A percentile compares a stretch with the other conserved stretches of the same genome.
These are phyloP conservation scores for Pythium chondricola DNA, from an alignment of 352 stramenopile species.

Conservation along the genomic window DNA sequence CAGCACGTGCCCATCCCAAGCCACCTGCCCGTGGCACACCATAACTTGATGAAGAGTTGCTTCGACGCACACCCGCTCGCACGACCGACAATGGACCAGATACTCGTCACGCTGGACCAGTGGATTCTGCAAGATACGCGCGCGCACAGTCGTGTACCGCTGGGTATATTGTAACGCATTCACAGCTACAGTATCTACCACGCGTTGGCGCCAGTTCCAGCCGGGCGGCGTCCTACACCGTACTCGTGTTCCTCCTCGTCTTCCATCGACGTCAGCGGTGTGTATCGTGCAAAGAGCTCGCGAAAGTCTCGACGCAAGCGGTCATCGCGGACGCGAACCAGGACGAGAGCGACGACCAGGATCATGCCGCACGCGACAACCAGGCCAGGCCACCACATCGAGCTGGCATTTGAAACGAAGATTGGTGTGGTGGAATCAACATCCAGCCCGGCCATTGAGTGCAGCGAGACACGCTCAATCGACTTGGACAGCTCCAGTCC, in stretches of 20 bases:
- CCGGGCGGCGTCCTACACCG: background rate
- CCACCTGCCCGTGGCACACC: conserved; percentile 31
- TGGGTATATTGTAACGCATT: conserved; percentile 14
- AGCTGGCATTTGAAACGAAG: too few species aligned
- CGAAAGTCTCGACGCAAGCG: conserved; percentile 26
- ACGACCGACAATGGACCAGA: conserved; percentile 58
- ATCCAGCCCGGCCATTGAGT: conserved; percentile 1
- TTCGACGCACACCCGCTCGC: conserved; percentile 51
- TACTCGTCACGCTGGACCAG: conserved; percentile 51
- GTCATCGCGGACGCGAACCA: conserved; percentile 19
- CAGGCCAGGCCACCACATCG: conserved; percentile 1
- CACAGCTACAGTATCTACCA: too few species aligned
- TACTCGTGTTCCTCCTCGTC: conserved; percentile 16
- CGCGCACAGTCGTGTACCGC: conserved; percentile 6
- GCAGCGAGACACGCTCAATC: conserved; percentile 18
- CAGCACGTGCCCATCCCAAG: conserved; percentile 51
- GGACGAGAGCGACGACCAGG: conserved; percentile 10
- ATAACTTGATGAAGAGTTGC: conserved; percentile 50
- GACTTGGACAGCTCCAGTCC: conserved; percentile 9
- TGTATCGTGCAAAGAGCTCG: conserved; percentile 26
- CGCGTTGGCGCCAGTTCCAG: too few species aligned
- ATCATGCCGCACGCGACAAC: conserved; percentile 5
- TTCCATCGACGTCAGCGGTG: conserved; percentile 22
- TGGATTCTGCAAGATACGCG: conserved; percentile 52
- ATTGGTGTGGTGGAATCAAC: background rate